Base-by-base conservation (phyloP, 2,329 filamentous ascomycete species). In the Cercospora sesami region DNA sequence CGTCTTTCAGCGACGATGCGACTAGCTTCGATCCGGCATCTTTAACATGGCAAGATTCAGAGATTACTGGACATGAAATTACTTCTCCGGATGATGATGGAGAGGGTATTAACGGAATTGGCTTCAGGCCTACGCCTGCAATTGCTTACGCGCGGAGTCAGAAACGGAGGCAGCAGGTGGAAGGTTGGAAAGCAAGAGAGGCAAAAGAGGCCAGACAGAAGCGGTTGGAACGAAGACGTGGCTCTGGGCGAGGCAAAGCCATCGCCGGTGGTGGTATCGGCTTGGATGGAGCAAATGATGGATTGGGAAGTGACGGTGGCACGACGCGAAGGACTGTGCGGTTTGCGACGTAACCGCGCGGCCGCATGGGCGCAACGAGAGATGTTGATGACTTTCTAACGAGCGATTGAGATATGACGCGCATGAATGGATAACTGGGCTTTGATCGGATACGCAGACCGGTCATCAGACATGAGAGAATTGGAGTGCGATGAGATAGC, bases 71-170 rank as follows among this genome's bases (percentile, higher is more conserved):
- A 14, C 85, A 89, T 72, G 75, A 82, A 33, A 80, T 79, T 21
- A 81, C 85, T 62, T 82, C 83, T 3, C 85, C 87, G 64, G 84
- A 83, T 45, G 87, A 89, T 73, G 87, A 90, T 75, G 87, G 87
- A 3, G 86, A 86, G 64, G 87, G 87, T 5, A 84, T 89, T 70
- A 89, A 90, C 72, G 87, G 87, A 1, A 83, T 90, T 65, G 87
- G 87, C 0, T 90, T 89, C 76, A 83, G 83, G 67, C 87, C 87
- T 3, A 89, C 87, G 1, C 82, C 87, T 16, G 85, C 86, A 48
- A 83, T 87, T 31, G 86, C 86, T 1, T 85, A 85, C 78, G 83
- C 83, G 16, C 79, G 87, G 59, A 82, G 83, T 51, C 84, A 87
- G 75, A 84, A 81, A 73, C 81, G 87, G 66, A 83, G 84, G 75